Percentiles rank a stretch among this genome's conserved stretches.
phyloP scores from a whole-genome alignment of 345 rosid genomes.

The Euphorbia tirucalli region DNA sequence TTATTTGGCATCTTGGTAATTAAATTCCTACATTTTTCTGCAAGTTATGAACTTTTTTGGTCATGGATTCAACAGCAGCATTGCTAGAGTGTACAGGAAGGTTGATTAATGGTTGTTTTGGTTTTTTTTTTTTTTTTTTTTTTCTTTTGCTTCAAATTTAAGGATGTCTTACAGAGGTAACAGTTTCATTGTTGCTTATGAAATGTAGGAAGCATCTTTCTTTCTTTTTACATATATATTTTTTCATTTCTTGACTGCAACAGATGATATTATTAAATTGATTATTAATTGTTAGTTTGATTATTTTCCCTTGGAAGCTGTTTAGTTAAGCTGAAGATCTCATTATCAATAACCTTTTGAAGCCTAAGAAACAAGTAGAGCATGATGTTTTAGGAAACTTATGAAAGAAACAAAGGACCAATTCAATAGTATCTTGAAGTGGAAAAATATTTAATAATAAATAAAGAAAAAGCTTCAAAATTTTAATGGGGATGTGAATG shows the following conservation, averaged over 20 bases:
- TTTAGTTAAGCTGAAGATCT: background rate
- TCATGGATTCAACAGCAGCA: slow-evolving; percentile 3
- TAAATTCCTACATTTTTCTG: slow-evolving; percentile 11
- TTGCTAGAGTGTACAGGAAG: slow-evolving; percentile 39
- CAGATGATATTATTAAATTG: background rate
- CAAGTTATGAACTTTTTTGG: slow-evolving; percentile 14
- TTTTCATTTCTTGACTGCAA: slow-evolving; percentile 10
- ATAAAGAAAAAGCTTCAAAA: background rate
- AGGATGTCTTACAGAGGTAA: slow-evolving; percentile 31
- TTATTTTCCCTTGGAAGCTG: background rate
- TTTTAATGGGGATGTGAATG: background rate
- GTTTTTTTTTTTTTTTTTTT: background rate
- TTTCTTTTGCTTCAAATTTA: slow-evolving; percentile 37
- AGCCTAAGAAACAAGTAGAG: too few species aligned
- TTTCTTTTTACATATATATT: slow-evolving; percentile 3
- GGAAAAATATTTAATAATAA: background rate
- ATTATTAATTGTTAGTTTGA: background rate
- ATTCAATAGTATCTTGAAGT: too few species aligned
- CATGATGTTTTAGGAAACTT: slow-evolving; percentile 13
- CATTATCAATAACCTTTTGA: background rate
- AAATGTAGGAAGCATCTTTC: slow-evolving; percentile 17
- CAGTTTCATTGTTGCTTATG: slow-evolving; percentile 24
- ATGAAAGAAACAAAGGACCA: background rate
- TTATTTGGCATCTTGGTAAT: slow-evolving; percentile 29
- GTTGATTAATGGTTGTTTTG: slow-evolving; percentile 23